Base-by-base conservation (phyloP, 371 early-diverging fungal species). In the Zychaea mexicana region DNA sequence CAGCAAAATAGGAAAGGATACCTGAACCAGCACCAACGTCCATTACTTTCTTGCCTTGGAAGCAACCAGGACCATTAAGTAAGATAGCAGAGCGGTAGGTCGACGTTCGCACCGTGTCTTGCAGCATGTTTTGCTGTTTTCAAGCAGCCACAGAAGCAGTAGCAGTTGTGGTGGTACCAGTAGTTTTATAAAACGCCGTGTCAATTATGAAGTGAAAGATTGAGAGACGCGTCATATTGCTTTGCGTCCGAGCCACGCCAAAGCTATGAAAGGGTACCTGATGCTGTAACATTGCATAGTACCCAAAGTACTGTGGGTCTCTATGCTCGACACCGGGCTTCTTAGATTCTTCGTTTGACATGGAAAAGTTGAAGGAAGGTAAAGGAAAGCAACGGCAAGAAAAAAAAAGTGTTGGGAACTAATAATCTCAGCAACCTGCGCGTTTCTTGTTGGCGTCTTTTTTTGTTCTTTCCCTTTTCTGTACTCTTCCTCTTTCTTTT, bases 11-110 rank as follows among this genome's bases (percentile, higher is more conserved):
- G 6, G 96, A 94, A 52, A 98, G 81, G 49, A 98, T 96, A 10
- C 98, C 97, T 47, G 92, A 88, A 9, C 90, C 99, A 24, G 98
- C 94, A 17, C 99, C 99, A n/a, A 97, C 90, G 73, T 98, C 99
- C 89, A 96, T 88, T 26, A 96, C 95, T 2, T 86, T 67, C 69
- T 94, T 93, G 64, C 89, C 87, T 61, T 83, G 72, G 67, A 97
- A 96, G 57, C 89, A 79, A 24, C 78, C 71, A 4, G 88, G 80
- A 7, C 86, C 86, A 72, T 96, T 95, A 45, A 88, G 71, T 10
- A 92, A 57, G 46, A 98, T 97, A 5, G 97, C 96, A 8, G 90
- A 86, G 58, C 93, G 92, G 71, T 98, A 98, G n/a, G 95, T 87
- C n/a, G 93, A 89, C 1, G 98, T 98, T 36, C 99, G 86, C 27